Base-by-base conservation (phyloP, 1,139 yeast species). In the Sugiyamaella paludigena region DNA sequence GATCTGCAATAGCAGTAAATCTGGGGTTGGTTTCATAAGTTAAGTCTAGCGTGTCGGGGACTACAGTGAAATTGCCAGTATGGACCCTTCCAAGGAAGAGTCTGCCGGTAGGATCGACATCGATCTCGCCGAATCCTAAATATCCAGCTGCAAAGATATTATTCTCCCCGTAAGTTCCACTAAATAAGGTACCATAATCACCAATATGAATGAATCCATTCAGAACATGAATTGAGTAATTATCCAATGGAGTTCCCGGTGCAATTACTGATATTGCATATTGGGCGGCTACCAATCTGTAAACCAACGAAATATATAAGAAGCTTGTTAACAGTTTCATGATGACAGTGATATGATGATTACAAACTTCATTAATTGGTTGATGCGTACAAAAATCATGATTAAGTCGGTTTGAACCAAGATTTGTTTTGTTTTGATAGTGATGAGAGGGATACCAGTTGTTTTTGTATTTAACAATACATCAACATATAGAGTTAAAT, bases 1-100 rank as follows among this genome's bases (percentile, higher is more conserved):
- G 24, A 31, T 46, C 52, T 7, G 55, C 43, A 27, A 50, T 49
- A 15, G 52, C 60, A 33, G 49, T 49, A 37, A 56, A 57, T 2
- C 43, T 40, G n/a, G 52, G 40, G 31, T 45, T 44, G 11, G 52
- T 52, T 4, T 48, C 47, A 34, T 46, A 51, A 19, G 47, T 36
- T 44, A 57, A 39, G 39, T 48, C 36, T 13, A 40, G 15, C 10
- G 35, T 42, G 10, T 29, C 40, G 8, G 45, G 19, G 37, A 35
- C 40, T 9, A 42, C 13, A 10, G 43, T 15, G 31, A 47, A 43
- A 9, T 32, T 27, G 10, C 45, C 43, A 30, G 50, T 47, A 4
- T 48, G 42, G 13, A 35, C 41, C 7, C 33, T 38, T 31, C 41
- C 39, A 6, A 42, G 30, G 11, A 40, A 29, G 16, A 49, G 41